phyloP scores from a whole-genome alignment of 2,329 filamentous ascomycete genomes.

The Colletotrichum orchidophilum region DNA sequence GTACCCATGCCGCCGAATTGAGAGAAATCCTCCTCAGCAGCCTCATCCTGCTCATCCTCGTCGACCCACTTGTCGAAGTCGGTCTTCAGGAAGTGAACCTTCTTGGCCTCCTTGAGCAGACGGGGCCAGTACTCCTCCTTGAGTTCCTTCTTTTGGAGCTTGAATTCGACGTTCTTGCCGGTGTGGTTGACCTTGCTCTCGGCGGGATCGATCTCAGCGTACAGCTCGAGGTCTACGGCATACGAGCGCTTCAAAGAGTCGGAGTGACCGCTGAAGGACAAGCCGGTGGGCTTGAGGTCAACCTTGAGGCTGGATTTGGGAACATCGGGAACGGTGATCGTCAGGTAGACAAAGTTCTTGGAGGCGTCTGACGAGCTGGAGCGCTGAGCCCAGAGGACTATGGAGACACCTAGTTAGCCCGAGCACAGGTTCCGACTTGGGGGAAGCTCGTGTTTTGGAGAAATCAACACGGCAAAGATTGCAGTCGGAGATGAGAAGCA shows the following conservation, averaged over 20 bases:
- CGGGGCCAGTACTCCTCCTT: slow-evolving; percentile 96
- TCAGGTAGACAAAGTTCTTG: slow-evolving; percentile 96
- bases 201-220: slow-evolving; percentile 85
- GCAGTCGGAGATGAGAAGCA: not conserved
- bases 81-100: slow-evolving; percentile 96
- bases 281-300: slow-evolving; percentile 78
- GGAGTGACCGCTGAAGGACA: slow-evolving; percentile 86
- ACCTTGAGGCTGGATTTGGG: slow-evolving; percentile 79
- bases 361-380: slow-evolving; percentile 80
- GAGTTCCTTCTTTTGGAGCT: slow-evolving; percentile 96
- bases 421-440: not conserved
- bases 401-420: slow-evolving; percentile 14
- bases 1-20: slow-evolving; percentile 73
- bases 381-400: slow-evolving; percentile 98
- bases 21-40: slow-evolving; percentile 80
- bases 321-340: slow-evolving; percentile 89
- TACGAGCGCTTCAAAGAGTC: slow-evolving; percentile 88
- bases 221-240: slow-evolving; percentile 87
- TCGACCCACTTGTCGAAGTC: slow-evolving; percentile 99
- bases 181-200: slow-evolving; percentile 91
- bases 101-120: slow-evolving; percentile 88
- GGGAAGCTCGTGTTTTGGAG: not conserved
- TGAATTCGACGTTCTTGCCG: slow-evolving; percentile 85
- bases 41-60: slow-evolving; percentile 97
- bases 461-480: not conserved